Evolutionary conservation across 2,329 filamentous ascomycete species (phyloP).

Genomic region (Paecilomyces sp.): DNA sequence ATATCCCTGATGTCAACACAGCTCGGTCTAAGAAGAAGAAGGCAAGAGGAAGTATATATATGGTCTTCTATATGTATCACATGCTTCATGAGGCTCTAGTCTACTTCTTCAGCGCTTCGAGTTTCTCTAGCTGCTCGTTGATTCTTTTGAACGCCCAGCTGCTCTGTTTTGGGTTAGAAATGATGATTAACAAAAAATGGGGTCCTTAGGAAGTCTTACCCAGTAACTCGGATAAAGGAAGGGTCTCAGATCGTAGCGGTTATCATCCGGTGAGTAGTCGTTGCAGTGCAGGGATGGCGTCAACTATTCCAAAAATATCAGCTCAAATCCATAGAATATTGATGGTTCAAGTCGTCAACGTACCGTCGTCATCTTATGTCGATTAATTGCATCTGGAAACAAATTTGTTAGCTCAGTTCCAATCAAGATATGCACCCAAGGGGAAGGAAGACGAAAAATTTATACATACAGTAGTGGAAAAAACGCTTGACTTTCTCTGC

Average conservation of each 20-base stretch:
- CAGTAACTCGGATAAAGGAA: conserved; percentile 35
- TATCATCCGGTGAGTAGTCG: conserved; percentile 45
- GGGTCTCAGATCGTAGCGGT: conserved; percentile 48
- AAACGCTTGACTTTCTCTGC: conserved; percentile 35
- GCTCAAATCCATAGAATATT: neutral
- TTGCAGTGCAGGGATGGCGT: conserved; percentile 6
- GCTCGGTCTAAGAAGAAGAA: neutral
- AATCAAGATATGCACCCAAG: neutral
- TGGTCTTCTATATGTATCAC: neutral
- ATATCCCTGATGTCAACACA: neutral
- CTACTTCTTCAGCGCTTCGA: conserved; percentile 2
- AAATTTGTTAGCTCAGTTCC: neutral
- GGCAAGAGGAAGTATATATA: neutral
- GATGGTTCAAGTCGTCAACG: neutral
- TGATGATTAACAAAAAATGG: conserved; percentile 4
- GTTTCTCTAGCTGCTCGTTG: conserved; percentile 27
- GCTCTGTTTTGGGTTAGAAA: conserved; percentile 8
- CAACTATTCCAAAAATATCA: neutral
- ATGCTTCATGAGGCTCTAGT: neutral
- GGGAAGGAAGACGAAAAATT: neutral
- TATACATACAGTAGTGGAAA: conserved; percentile 12
- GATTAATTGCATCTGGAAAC: conserved; percentile 3
- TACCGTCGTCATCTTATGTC: conserved; percentile 8
- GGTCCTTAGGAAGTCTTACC: neutral
- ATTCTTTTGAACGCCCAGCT: conserved; percentile 36